Base-by-base conservation (phyloP, 257 asterid species). In the Solanum lignicaule region DNA sequence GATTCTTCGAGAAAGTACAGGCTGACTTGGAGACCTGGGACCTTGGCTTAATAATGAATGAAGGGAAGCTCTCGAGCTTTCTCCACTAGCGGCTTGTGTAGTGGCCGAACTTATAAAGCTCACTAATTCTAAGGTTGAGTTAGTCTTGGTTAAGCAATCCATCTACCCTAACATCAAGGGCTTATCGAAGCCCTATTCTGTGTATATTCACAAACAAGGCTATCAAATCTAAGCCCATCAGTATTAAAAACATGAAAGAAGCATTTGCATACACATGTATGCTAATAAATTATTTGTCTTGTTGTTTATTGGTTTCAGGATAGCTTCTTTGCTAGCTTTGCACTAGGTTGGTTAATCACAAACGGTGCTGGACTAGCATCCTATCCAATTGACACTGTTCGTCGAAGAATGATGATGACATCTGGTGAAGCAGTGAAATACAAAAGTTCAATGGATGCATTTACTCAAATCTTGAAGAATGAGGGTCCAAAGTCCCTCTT, bases 371-470 rank as follows among this genome's bases (percentile, higher is more conserved):
- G 93, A 27, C 91, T 91, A 27, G 93, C 91, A 23, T 91, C 93
- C 33, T 91, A 91, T 73, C 92, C 93, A 9, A 88, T 91, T 72
- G 93, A 91, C 52, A 91, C 93, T 36, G 92, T 91, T 66, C 90
- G 93, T n/a, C 86, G 93, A 84, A 87, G 93, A 88, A 91, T 91
- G 93, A 91, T 91, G 93, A 91, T 91, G 93, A 89, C 93, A n/a
- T 91, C 93, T 16, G 93, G 93, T 84, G 93, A 91, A 83, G 93
- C 93, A 23, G 92, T 91, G 29, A 91, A 91, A 86, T 91, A 91
- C 87, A 91, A 88, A 69, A 91, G 92, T 85, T 91, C 93, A 36
- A 62, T 89, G 87, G 91, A 91, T 84, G 92, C 93, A 65, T 91
- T 91, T 65, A 9, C 87, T 38, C 93, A 91, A 83, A 91, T 91